A percentile compares a stretch with the other conserved stretches of the same genome.
Conservation (phyloP, 768 basidiomycete genomes). For the Tylopilus rubrobrunneus region DNA sequence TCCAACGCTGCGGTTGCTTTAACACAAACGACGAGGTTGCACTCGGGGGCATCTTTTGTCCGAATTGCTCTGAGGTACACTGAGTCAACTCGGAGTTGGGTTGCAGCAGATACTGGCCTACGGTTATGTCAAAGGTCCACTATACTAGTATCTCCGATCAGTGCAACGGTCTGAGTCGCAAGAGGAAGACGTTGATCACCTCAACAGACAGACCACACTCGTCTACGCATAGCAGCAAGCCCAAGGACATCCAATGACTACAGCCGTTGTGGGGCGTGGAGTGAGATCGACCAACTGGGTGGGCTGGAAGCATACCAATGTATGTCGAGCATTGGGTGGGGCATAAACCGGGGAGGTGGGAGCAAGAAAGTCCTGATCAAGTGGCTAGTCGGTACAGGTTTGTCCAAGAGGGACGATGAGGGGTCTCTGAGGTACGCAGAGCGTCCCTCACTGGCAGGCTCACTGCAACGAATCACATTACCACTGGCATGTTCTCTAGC, state of each 20-base stretch:
- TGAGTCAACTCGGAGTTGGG: too few species aligned
- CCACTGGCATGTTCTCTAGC: conserved; percentile 34
- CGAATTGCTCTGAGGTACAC: conserved; percentile 17
- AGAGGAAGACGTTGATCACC: conserved; percentile 46
- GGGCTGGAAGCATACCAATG: conserved; percentile 78
- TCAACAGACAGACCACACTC: conserved; percentile 6
- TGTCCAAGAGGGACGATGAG: conserved; percentile 26
- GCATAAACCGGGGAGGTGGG: conserved; percentile 79
- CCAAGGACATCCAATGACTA: conserved; percentile 39
- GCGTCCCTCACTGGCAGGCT: conserved; percentile 7
- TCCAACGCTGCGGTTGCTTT: conserved; percentile 86
- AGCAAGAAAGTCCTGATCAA: conserved; percentile 74
- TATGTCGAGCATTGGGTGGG: conserved; percentile 81
- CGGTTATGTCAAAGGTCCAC: too few species aligned
- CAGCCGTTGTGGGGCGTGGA: conserved; percentile 51
- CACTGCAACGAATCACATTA: neutral
- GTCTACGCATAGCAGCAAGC: conserved; percentile 36
- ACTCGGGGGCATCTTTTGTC: conserved; percentile 62
- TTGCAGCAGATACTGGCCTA: too few species aligned
- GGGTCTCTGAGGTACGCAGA: conserved; percentile 31
- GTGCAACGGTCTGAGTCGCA: conserved; percentile 18
- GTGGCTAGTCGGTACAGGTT: conserved; percentile 64
- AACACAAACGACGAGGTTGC: conserved; percentile 55
- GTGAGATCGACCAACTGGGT: conserved; percentile 61
- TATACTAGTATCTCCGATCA: too few species aligned